Evolutionary conservation across 345 rosid genomes (phyloP), one percentile per base, ranked within the genome.

Genomic region (Ricinus communis): DNA sequence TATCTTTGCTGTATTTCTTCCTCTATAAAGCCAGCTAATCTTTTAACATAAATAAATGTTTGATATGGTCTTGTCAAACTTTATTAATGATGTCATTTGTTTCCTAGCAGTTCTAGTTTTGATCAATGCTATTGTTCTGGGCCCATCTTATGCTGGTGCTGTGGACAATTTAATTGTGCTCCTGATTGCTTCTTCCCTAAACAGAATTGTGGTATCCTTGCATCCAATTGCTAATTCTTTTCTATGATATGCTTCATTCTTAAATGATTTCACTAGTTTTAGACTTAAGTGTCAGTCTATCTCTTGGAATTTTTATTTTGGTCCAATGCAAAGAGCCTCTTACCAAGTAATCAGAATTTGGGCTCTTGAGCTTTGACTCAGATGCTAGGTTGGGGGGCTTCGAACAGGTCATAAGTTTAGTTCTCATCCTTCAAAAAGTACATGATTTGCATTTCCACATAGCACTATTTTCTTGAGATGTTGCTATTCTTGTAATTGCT

Each of bases 221-320:
- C 47, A 43, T 43, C 8, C 47, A 43, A 2, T 43, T 43, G 47
- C 47, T 43, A 43, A 43, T 43, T 43, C 14, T 43, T 43, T 43
- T 43, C 12, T 2, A 8, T 58, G 22, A 5, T 31, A 16, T 58
- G 41, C 14, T 31, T 58, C 18, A 18, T 30, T 33, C 33, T 33
- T 5, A 30, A 58, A 58, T 30, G 63, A 58, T 8, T 28, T 58
- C 63, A 31, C 43, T 58, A n/a, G 43, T 58, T 58, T 58, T 31
- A 14, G 13, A 38, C 15, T 58, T 11, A 1, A 58, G 21, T 58
- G 63, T 58, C 41, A 58, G 11, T 56, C 63, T 41, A 58, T 24
- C 59, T 54, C 31, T 12, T 4, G 1, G 59, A 10, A 54, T 54
- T 54, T 3, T 54, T 11, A 24, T 54, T 43, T 54, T 24, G 14